Conservation (phyloP, 108 stramenopile genomes). For the Nitzschia palea region DNA sequence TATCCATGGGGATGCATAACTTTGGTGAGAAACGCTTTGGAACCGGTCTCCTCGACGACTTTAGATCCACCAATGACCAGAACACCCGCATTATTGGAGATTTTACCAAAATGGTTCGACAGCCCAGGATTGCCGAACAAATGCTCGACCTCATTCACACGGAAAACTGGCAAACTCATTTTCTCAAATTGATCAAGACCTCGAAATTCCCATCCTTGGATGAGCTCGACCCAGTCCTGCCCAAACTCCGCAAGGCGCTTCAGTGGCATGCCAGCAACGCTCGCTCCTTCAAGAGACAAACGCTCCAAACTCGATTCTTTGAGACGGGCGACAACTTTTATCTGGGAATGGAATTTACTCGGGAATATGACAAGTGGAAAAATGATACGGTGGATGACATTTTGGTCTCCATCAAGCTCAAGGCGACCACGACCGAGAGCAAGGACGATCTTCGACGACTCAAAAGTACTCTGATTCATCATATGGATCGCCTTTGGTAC, state of each 20-base stretch:
- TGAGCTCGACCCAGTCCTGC: slow-evolving; percentile 17
- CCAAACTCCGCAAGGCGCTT: slow-evolving; percentile 21
- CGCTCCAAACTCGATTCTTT: slow-evolving; percentile 37
- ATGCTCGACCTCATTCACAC: slow-evolving; percentile 27
- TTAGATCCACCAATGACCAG: slow-evolving; percentile 25
- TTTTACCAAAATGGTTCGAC: slow-evolving; percentile 43
- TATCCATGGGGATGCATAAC: slow-evolving; percentile 42
- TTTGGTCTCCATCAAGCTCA: background rate
- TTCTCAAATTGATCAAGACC: slow-evolving; percentile 16
- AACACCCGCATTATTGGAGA: slow-evolving; percentile 44
- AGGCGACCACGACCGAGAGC: background rate
- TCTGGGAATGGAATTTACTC: slow-evolving; percentile 40
- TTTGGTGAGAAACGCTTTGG: slow-evolving; percentile 42
- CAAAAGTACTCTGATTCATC: slow-evolving; percentile 17
- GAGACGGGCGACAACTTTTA: slow-evolving; percentile 44
- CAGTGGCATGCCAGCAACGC: slow-evolving; percentile 15
- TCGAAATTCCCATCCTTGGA: slow-evolving; percentile 21
- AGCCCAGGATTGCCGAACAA: slow-evolving; percentile 15
- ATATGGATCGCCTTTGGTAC: slow-evolving; percentile 46
- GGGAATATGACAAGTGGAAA: slow-evolving; percentile 45
- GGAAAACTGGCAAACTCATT: slow-evolving; percentile 41
- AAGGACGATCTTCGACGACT: slow-evolving; percentile 7
- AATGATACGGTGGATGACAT: slow-evolving; percentile 19
- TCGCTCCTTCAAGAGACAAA: slow-evolving; percentile 17
- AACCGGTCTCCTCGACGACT: slow-evolving; percentile 23